Evolutionary conservation across 257 asterid species (phyloP), one percentile per base, ranked within the genome.

Genomic region (Asclepias syriaca): DNA sequence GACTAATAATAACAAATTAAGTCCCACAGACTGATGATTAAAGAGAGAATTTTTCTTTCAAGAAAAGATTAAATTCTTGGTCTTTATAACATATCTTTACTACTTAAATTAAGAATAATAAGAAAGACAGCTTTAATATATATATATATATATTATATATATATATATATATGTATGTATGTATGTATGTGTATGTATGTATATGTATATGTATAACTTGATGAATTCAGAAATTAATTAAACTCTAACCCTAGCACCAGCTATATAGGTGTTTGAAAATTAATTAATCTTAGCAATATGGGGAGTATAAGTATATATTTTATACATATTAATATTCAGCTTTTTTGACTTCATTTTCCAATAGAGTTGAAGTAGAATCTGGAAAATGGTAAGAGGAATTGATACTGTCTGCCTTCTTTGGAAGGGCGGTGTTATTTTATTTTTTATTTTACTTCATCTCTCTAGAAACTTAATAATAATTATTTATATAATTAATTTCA

Each of bases 281-380:
- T 29, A 29, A 29, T 29, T 29, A 34, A 34, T 34, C 39, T 34
- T 34, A 43, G 11, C 10, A 43, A 9, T 9, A 43, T 43, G 10
- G 48, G 48, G 48, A 43, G 48, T 43, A 43, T 43, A 43, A 40
- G 45, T 40, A 40, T 40, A 29, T 40, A 6, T 40, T 4, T 4
- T 40, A 40, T 29, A 29, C 27, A 71, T 16, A 37, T 19, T 24
- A 24, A 10, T 6, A 55, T 27, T 29, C 64, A 77, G 43, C 72
- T 75, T 72, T 75, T 72, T 79, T 79, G 70, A 79, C 81, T 74
- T 55, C 22, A 73, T 72, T 64, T 57, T 56, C 84, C 78, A 76
- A 73, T 80, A 27, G 61, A 15, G 55, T 63, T 46, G 70, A 49
- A 69, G 70, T 3, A 68, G 77, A 76, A 76, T 73, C 73, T 72